Evolutionary conservation across 176 grass and related monocot genomes (phyloP), one percentile per base, ranked within the genome.

Genomic region (Miscanthus lutarioriparius): DNA sequence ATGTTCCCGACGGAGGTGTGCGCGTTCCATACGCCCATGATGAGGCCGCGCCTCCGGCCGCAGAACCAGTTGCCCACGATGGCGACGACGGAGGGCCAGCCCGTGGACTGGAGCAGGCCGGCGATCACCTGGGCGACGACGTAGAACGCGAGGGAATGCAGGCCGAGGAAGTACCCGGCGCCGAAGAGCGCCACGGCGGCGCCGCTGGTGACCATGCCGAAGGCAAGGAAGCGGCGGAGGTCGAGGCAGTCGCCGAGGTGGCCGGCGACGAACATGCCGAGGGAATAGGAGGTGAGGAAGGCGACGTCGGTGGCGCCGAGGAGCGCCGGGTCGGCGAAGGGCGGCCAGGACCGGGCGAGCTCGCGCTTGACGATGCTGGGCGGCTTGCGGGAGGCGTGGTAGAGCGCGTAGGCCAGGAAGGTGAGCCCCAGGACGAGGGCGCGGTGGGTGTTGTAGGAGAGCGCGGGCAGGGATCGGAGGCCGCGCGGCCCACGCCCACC

Each of bases 1-100:
- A 94, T 91, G 87, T 91, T 94, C 9, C 92, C 92, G 1, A 94
- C 62, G 0, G 89, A 94, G 73, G 89, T 91, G 81, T 91, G 89
- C 59, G 92, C 92, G 23, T 94, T 94, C 92, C 89, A 91, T 15
- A 94, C 27, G 19, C 92, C 92, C 92, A 94, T 89, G 74, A 91
- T 86, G 64, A 94, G 81, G 48, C 89, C 87, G 30, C 92, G 86
- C 51, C 85, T 83, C 54, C 78, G 64, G 68, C 85, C 89, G 22
- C 74, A 71, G 81, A 91, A 94, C 92, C 92, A 91, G 66, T 94
- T 94, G 51, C 92, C 89, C 16, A 94, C 81, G 64, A 91, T 76
- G 67, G 92, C 89, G 64, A 94, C 87, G 40, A 91, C 92, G 1
- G 92, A 91, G 26, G 92, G 92, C 92, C 92, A 91, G 0, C 89